Evolutionary conservation across 805 yeast species (phyloP).

Genomic region (Zygosaccharomyces lentus): DNA sequence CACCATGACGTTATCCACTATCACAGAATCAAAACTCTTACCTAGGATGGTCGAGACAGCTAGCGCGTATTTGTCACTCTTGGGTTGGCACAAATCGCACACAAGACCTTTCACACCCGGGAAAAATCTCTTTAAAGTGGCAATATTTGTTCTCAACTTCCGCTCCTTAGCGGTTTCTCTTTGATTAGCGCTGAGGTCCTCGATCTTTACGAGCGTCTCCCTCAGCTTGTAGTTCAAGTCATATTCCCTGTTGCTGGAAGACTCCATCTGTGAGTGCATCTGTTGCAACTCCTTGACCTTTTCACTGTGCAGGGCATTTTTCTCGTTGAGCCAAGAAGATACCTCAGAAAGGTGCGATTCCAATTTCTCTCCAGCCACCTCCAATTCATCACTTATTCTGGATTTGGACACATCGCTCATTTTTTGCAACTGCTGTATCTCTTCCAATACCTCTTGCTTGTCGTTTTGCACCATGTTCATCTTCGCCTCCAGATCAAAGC

Average conservation of each 20-base stretch:
- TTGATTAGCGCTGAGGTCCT: constrained; percentile 69
- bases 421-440: constrained; percentile 37
- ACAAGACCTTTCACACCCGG: constrained; percentile 85
- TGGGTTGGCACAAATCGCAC: constrained; percentile 74
- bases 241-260: constrained; percentile 45
- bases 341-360: constrained; percentile 32
- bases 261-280: constrained; percentile 39
- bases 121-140: constrained; percentile 62
- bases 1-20: constrained; percentile 67
- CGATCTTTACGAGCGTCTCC: constrained; percentile 54
- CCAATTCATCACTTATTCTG: constrained; percentile 35
- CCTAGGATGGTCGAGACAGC: constrained; percentile 81
- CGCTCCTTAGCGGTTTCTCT: constrained; percentile 71
- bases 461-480: constrained; percentile 41
- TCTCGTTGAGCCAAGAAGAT: constrained; percentile 37
- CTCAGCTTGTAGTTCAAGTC: constrained; percentile 62
- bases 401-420: constrained; percentile 36
- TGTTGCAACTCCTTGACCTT: constrained; percentile 36
- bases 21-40: constrained; percentile 69
- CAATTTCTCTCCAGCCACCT: constrained; percentile 32
- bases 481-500: constrained; percentile 51
- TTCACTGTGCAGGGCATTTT: constrained; percentile 31
- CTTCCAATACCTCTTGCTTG: constrained; percentile 40
- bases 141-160: constrained; percentile 66
- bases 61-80: constrained; percentile 61